Evolutionary conservation across 768 basidiomycete species (phyloP), one percentile per base, ranked within the genome.

Genomic region (Russula earlei): DNA sequence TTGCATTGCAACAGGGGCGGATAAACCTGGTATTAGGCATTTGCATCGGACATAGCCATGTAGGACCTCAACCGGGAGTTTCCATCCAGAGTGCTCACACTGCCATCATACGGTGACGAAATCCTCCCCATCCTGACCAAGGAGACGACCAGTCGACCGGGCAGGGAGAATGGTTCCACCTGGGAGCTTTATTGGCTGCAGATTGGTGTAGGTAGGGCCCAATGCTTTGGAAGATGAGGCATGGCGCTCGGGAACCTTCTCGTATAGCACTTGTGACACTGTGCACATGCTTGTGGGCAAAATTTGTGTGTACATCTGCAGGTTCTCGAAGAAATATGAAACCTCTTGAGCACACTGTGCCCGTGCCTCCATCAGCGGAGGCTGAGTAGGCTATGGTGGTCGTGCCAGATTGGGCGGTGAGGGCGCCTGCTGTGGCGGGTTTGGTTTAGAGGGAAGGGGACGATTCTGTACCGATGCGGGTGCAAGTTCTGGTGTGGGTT

Each of bases 41-140:
- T 76, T 71, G 29, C 79, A 77, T 55, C 80, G 82, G 53, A 85
- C 81, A 65, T 85, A 90, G 65, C 87, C 84, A 4, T 81, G 80
- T 50, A 95, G 72, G 9, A 94, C 71, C 62, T 92, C 91, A n/a
- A 91, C 67, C 6, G 94, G 69, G 14, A 95, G 67, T 60, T 80
- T 85, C 93, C 93, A 96, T 2, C 88, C 91, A 7, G 86, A 89
- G 64, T 91, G 83, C 43, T 82, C 74, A 60, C 87, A 83, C 59
- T 84, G 77, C 93, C 93, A 96, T 19, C 78, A 76, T 0, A 94
- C 77, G 5, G 87, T 83, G 20, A 85, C 70, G 17, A 80, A 73
- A 22, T 89, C 86, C 2, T 79, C 81, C 4, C 78, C 78, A 51
- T 90, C 87, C 10, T 78, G 76, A 59, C 82, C 89, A 33, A 94